A percentile compares a stretch with the other conserved stretches of the same genome.
Evolutionary conservation across 2,329 filamentous ascomycete species (phyloP).

Genomic region (Cladosporium sp.): DNA sequence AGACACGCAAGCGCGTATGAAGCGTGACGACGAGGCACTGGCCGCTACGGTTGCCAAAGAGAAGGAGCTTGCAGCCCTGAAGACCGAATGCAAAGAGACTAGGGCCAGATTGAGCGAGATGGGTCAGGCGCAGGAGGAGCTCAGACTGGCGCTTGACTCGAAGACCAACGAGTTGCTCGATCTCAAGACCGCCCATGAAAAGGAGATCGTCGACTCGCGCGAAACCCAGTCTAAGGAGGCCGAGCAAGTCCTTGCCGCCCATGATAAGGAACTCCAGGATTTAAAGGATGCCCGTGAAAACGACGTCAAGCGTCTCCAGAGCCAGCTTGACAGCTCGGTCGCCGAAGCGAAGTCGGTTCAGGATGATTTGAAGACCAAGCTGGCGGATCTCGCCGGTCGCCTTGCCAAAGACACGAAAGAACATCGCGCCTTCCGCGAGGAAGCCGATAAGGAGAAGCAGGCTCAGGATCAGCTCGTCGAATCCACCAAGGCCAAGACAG

Average conservation of each 20-base stretch:
- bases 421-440: conserved; percentile 9
- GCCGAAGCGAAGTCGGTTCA: conserved; percentile 12
- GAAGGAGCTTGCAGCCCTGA: conserved; percentile 14
- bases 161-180: conserved; percentile 9
- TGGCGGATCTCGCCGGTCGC: conserved; percentile 24
- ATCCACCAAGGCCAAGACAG: conserved; percentile 1
- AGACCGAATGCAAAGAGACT: conserved; percentile 11
- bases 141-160: background rate
- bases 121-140: conserved; percentile 4
- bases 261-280: conserved; percentile 6
- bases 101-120: conserved; percentile 1
- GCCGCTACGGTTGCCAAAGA: conserved; percentile 1
- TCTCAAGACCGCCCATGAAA: conserved; percentile 1
- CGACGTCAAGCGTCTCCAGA: conserved; percentile 6
- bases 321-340: conserved; percentile 6
- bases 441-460: conserved; percentile 14
- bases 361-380: conserved; percentile 21
- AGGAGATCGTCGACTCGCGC: background rate
- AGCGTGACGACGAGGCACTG: conserved; percentile 5
- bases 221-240: conserved; percentile 3
- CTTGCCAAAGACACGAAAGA: conserved; percentile 18
- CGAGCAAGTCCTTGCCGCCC: background rate
- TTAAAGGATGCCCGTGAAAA: conserved; percentile 8
- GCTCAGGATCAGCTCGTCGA: conserved; percentile 11
- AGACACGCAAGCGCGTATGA: background rate